Evolutionary conservation across 495 filamentous ascomycete genomes (phyloP), one percentile per base, ranked within the genome.

Genomic region (Penicillium daleae): DNA sequence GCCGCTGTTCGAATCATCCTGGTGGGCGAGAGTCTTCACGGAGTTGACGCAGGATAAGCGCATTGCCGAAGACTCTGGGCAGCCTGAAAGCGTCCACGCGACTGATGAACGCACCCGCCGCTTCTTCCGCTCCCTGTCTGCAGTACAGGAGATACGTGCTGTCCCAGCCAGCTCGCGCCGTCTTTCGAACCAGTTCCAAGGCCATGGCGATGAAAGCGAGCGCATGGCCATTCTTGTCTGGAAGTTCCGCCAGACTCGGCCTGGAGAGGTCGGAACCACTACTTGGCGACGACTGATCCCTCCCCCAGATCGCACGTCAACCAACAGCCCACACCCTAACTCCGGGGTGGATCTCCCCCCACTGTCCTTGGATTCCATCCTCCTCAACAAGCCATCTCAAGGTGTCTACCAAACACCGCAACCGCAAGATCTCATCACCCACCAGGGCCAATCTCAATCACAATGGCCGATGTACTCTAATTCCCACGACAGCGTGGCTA

Each of bases 211-310:
- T 13, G 73, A 79, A 32, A 76, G 73, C 55, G 76, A 79, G 63
- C 70, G 79, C 22, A 77, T 84, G 69, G 81, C 83, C 4, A 74
- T 85, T 50, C 60, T 86, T 12, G 71, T 83, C 12, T 86, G 83
- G 83, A 83, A 80, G 51, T 85, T 85, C 65, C 78, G 76, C 9
- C 76, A 82, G 59, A 80, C 80, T 13, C 69, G 72, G 5, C 69
- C 69, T 17, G 71, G 72, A 8, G 75, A 83, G 56, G 77, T 77
- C 33, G 82, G 81, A 37, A 83, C 78, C 4, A 84, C 82, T 4
- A 81, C 76, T n/a, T 86, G 83, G 83, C 73, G 79, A 60, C 74
- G 72, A 32, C 65, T 86, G n/a, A 71, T 79, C 22, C 74, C 80
- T 17, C 78, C 80, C 0, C 72, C 80, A 0, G 73, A 76, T 24